A percentile compares a stretch with the other conserved stretches of the same genome.
Conservation (phyloP, 2,329 filamentous ascomycete genomes). For the Fusarium fujikuroi region DNA sequence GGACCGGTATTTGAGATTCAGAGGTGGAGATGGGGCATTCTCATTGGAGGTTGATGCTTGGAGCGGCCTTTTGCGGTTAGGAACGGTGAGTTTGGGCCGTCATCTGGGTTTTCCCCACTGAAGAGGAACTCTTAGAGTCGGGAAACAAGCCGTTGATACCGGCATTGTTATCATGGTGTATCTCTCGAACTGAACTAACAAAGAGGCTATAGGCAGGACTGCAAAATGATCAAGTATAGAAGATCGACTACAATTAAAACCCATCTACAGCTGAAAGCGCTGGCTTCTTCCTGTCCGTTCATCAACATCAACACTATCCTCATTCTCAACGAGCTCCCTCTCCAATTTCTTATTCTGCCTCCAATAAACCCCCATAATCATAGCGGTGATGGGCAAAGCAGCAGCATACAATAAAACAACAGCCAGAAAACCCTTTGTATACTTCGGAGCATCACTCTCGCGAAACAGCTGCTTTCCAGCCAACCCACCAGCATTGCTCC, state of each 20-base stretch:
- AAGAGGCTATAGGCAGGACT: neutral
- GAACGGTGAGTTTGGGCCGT: neutral
- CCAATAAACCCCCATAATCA: conserved; percentile 39
- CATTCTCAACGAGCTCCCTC: neutral
- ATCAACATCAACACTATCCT: neutral
- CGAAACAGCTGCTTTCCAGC: conserved; percentile 42
- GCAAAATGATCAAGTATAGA: neutral
- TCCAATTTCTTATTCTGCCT: conserved; percentile 31
- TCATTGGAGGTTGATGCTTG: neutral
- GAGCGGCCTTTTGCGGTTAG: neutral
- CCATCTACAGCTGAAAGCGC: neutral
- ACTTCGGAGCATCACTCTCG: conserved; percentile 32
- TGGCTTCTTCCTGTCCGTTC: neutral
- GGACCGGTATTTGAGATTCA: neutral
- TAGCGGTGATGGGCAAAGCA: conserved; percentile 27
- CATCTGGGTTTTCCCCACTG: neutral
- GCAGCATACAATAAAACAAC: conserved; percentile 32
- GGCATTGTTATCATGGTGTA: neutral
- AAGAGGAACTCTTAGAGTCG: too few species aligned
- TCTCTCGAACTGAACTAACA: neutral
- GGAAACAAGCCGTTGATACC: neutral
- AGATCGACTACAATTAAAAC: rapidly evolving
- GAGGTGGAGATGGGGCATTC: neutral
- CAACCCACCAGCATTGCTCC: conserved; percentile 38
- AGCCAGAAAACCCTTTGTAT: conserved; percentile 28